phyloP scores from a whole-genome alignment of 495 filamentous ascomycete genomes.

The Collariella sp. region DNA sequence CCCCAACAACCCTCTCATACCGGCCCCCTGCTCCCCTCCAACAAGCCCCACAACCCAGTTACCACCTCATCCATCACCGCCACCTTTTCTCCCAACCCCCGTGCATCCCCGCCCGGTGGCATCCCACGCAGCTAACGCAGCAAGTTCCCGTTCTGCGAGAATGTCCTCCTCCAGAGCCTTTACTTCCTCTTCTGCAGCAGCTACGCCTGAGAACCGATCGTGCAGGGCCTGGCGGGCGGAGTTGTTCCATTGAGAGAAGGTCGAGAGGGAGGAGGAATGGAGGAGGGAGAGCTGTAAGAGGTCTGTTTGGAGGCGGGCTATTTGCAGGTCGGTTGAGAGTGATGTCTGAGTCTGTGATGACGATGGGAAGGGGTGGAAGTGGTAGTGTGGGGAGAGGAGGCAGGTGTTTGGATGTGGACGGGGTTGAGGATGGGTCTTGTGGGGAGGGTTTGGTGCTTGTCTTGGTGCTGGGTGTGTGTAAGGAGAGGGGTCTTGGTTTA shows the following conservation, averaged over 20 bases:
- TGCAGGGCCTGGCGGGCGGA: too few relatives aligned
- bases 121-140: neutral
- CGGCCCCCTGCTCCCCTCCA: constrained; percentile 42
- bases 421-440: constrained; percentile 7
- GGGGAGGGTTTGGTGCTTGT: neutral
- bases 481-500: neutral
- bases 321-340: constrained; percentile 47
- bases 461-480: neutral
- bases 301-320: constrained; percentile 57
- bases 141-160: constrained; percentile 22
- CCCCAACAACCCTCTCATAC: constrained; percentile 38
- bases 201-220: too few relatives aligned
- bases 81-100: constrained; percentile 41
- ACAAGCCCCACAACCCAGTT: constrained; percentile 41
- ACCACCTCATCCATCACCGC: constrained; percentile 44
- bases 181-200: constrained; percentile 49
- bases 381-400: constrained; percentile 60
- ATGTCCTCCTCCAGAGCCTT: constrained; percentile 22
- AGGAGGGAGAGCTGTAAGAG: constrained; percentile 69
- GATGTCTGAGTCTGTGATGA: constrained; percentile 49
- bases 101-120: constrained; percentile 1
- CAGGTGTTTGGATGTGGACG: constrained; percentile 24
- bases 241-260: too few relatives aligned
- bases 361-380: constrained; percentile 51
- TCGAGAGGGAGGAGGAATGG: too few relatives aligned